Evolutionary conservation across 2,329 filamentous ascomycete species (phyloP).

Genomic region (Fonsecaea monophora): DNA sequence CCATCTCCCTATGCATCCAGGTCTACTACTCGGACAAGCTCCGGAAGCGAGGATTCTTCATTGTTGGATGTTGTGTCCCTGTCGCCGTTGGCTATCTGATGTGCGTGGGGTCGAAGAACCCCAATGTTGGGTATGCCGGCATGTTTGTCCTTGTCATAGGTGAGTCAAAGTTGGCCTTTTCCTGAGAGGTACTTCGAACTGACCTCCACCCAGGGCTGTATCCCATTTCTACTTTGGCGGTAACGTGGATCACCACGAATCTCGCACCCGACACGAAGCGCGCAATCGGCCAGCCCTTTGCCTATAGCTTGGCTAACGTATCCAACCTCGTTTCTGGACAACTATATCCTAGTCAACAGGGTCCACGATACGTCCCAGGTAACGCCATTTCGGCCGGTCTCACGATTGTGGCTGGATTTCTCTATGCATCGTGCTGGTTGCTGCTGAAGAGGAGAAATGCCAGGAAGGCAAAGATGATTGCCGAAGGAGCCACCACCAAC

Average conservation of each 20-base stretch:
- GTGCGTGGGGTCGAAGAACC: conserved; percentile 42
- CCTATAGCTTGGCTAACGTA: conserved; percentile 42
- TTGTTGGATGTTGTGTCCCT: conserved; percentile 42
- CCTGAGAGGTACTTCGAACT: conserved; percentile 9
- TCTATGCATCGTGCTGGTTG: conserved; percentile 40
- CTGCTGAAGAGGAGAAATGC: conserved; percentile 42
- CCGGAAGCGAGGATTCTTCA: conserved; percentile 43
- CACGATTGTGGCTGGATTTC: conserved; percentile 39
- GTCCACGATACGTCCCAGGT: conserved; percentile 44
- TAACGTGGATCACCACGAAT: conserved; percentile 48
- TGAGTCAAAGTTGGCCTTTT: conserved; percentile 1
- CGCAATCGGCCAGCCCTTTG: conserved; percentile 44
- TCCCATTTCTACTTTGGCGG: conserved; percentile 39
- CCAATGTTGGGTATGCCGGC: conserved; percentile 44
- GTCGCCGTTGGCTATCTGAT: conserved; percentile 47
- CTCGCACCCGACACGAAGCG: conserved; percentile 46
- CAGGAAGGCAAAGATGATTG: conserved; percentile 42
- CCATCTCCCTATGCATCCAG: conserved; percentile 34
- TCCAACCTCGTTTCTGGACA: conserved; percentile 45
- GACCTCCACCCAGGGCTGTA: conserved; percentile 40
- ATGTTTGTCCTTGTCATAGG: conserved; percentile 44
- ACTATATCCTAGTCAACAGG: conserved; percentile 45
- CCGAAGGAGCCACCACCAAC: conserved; percentile 42
- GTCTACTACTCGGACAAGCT: conserved; percentile 44
- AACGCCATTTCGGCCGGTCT: conserved; percentile 42